A percentile compares a stretch with the other conserved stretches of the same genome.
These are phyloP conservation scores for Aspergillus olivimuriae DNA, from an alignment of 495 filamentous ascomycete genomes.

Conservation along the genomic window DNA sequence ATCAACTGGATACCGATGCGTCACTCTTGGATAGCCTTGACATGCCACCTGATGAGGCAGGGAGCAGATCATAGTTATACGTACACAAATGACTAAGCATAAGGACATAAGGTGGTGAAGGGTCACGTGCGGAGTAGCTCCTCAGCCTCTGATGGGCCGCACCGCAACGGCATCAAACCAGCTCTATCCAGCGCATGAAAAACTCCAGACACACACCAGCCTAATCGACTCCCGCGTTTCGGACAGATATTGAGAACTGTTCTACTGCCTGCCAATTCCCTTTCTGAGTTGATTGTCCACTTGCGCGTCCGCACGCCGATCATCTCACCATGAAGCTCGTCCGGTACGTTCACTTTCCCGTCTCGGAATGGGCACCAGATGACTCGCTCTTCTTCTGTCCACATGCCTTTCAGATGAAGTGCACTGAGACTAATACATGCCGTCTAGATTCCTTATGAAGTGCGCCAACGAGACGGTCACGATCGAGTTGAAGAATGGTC, in stretches of 20 bases:
- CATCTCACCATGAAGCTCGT: constrained; percentile 87
- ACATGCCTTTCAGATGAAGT: no score
- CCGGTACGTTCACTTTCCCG: constrained; percentile 58
- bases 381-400: neutral
- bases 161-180: neutral
- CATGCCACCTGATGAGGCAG: no score
- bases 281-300: neutral
- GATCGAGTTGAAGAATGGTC: constrained; percentile 96
- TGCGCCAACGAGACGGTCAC: constrained; percentile 96
- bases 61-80: no score
- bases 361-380: neutral
- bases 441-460: constrained; percentile 90
- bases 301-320: neutral
- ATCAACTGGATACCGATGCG: no score
- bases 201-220: no score
- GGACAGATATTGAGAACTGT: neutral
- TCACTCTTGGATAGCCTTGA: no score
- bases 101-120: neutral
- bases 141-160: constrained; percentile 9
- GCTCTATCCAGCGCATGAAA: no score
- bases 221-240: neutral
- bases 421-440: no score
- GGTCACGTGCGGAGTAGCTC: constrained; percentile 3
- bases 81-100: no score
- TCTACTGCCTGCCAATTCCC: neutral